phyloP scores from a whole-genome alignment of 768 basidiomycete genomes.

The Kwoniella dejecticola region DNA sequence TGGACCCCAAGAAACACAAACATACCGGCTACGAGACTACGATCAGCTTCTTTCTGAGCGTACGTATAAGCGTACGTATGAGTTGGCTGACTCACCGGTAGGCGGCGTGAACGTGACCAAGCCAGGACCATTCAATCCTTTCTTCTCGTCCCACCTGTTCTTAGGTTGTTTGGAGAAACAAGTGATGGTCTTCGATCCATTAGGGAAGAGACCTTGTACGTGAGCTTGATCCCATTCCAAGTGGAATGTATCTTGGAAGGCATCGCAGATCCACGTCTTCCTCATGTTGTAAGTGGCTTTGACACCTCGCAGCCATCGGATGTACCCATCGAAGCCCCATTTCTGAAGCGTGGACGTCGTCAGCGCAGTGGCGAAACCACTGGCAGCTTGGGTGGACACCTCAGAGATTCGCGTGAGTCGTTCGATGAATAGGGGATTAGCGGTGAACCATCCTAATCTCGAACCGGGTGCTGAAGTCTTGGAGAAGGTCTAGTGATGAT shows the following conservation, averaged over 20 bases:
- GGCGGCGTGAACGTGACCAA: conserved; percentile 74
- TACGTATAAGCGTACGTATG: neutral
- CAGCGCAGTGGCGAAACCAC: conserved; percentile 66
- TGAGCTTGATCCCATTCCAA: conserved; percentile 57
- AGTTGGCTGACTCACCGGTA: conserved; percentile 47
- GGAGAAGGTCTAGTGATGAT: conserved; percentile 23
- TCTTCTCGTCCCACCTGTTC: conserved; percentile 58
- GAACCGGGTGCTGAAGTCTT: conserved; percentile 77
- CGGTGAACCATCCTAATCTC: conserved; percentile 78
- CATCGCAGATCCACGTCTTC: conserved; percentile 61
- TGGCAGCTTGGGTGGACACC: conserved; percentile 69
- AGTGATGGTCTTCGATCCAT: conserved; percentile 58
- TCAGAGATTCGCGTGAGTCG: conserved; percentile 71
- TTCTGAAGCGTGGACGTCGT: conserved; percentile 65
- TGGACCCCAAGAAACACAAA: conserved; percentile 70
- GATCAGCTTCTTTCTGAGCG: neutral
- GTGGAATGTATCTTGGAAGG: conserved; percentile 66
- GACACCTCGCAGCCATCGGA: conserved; percentile 75
- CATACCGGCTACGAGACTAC: conserved; percentile 65
- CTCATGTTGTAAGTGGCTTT: conserved; percentile 55
- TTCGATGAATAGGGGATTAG: conserved; percentile 74
- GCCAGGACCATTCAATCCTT: conserved; percentile 43
- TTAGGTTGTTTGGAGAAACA: conserved; percentile 57
- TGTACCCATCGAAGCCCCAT: conserved; percentile 72
- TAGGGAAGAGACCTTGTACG: conserved; percentile 38